Conservation (phyloP, 1,284 basidiomycete genomes). For the Rhodotorula sp. region DNA sequence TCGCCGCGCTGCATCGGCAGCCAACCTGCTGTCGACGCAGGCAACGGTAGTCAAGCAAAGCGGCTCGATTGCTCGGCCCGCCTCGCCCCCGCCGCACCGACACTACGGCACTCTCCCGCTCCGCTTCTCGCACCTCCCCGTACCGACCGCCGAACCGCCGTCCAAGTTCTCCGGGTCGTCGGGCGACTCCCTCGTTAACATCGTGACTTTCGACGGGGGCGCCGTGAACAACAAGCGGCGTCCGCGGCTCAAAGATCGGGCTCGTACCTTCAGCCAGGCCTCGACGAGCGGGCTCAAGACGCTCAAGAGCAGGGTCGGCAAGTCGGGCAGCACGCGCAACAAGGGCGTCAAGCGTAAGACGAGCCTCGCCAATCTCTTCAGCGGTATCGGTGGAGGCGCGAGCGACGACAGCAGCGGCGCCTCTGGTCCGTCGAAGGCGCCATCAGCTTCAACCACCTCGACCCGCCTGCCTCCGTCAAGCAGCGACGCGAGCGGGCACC, state of each 20-base stretch:
- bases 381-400: slow-evolving; percentile 2
- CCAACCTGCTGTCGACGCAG: slow-evolving; percentile 1
- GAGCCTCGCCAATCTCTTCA: slow-evolving; percentile 25
- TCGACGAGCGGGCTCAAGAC: slow-evolving; percentile 10
- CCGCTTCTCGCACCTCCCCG: slow-evolving; percentile 4
- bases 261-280: slow-evolving; percentile 18
- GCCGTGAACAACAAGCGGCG: neutral
- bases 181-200: slow-evolving; percentile 20
- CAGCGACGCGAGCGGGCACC: slow-evolving; percentile 16
- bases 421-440: neutral
- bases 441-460: neutral
- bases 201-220: slow-evolving; percentile 1
- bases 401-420: neutral
- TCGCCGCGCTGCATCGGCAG: neutral
- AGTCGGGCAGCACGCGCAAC: neutral
- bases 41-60: neutral
- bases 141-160: slow-evolving; percentile 16
- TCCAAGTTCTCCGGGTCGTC: slow-evolving; percentile 38
- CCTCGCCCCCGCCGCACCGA: neutral
- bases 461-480: neutral
- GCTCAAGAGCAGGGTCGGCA: slow-evolving; percentile 10
- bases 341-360: slow-evolving; percentile 4
- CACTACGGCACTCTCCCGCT: slow-evolving; percentile 2
- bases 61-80: neutral
- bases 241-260: slow-evolving; percentile 1